Base-by-base conservation (phyloP, 1,284 basidiomycete species). In the Ustilago curta region DNA sequence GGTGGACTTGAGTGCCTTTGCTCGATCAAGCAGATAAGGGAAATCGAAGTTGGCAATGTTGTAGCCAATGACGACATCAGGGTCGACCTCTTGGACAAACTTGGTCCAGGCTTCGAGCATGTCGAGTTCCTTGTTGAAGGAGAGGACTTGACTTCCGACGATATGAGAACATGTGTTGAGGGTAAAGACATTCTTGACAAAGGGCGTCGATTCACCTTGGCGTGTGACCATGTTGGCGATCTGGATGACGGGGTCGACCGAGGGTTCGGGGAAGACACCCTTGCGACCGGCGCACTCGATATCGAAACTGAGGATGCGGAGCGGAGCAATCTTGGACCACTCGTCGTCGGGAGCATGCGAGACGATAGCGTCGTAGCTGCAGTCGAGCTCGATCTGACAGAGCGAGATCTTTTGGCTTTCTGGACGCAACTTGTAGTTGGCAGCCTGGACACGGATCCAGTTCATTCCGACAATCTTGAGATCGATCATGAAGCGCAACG, bases 1-100 rank as follows among this genome's bases (percentile, higher is more conserved):
- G 50, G 70, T 73, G 21, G 78, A 80, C 69, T 81, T 78, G 53
- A 84, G 76, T 40, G 77, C 74, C 52, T 84, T 84, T 23, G 83
- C 82, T 45, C 83, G 77, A 55, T 84, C 83, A 51, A 84, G 72
- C 25, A 84, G 74, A 63, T 84, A 84, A 5, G 83, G 83, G 27
- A 84, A 84, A 63, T 84, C 83, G 59, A 84, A 84, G 68, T 84
- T 84, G 62, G 82, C 68, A 51, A 79, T 84, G 71, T 84, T 84
- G 76, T 84, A 84, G 27, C 83, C 83, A 51, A 84, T 84, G 59
- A 84, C 79, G 44, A 84, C 68, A 58, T 84, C 83, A 1, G 83
- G 83, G 29, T 84, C 83, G 32, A 81, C 78, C 23, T 78, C 74
- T 57, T 83, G 80, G 12, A 84, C 76, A 49, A 84, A 84, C 32